Evolutionary conservation across 805 yeast genomes (phyloP).

Genomic region (Sugiyamaella lignohabitans): DNA sequence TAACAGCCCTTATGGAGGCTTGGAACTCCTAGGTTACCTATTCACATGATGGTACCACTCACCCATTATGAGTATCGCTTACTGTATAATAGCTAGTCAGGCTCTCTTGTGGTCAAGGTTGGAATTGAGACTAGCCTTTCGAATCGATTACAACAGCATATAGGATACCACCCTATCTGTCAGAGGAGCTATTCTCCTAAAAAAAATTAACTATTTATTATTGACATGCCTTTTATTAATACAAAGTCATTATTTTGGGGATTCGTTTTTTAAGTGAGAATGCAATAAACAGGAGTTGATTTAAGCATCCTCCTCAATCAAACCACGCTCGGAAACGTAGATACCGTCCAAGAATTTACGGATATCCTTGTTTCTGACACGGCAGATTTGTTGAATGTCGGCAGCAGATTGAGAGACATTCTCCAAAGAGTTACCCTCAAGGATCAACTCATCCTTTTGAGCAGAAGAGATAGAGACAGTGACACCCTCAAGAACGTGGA

Average conservation of each 20-base stretch:
- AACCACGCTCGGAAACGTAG: constrained; percentile 95
- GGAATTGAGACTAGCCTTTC: too few relatives aligned
- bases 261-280: neutral
- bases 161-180: too few relatives aligned
- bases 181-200: too few relatives aligned
- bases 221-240: neutral
- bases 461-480: constrained; percentile 68
- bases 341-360: constrained; percentile 99
- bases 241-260: neutral
- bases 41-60: too few relatives aligned
- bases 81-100: too few relatives aligned
- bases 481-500: constrained; percentile 86
- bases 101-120: too few relatives aligned
- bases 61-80: too few relatives aligned
- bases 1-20: too few relatives aligned
- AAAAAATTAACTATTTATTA: too few relatives aligned
- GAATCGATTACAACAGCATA: too few relatives aligned
- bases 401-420: constrained; percentile 98
- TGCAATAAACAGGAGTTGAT: neutral
- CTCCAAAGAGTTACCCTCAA: constrained; percentile 94
- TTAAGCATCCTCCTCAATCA: constrained; percentile 58
- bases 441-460: constrained; percentile 91
- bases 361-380: constrained; percentile 99
- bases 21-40: too few relatives aligned
- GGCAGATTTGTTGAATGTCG: constrained; percentile 94